Base-by-base conservation (phyloP, 352 stramenopile species). In the Globisporangium cystogenes region DNA sequence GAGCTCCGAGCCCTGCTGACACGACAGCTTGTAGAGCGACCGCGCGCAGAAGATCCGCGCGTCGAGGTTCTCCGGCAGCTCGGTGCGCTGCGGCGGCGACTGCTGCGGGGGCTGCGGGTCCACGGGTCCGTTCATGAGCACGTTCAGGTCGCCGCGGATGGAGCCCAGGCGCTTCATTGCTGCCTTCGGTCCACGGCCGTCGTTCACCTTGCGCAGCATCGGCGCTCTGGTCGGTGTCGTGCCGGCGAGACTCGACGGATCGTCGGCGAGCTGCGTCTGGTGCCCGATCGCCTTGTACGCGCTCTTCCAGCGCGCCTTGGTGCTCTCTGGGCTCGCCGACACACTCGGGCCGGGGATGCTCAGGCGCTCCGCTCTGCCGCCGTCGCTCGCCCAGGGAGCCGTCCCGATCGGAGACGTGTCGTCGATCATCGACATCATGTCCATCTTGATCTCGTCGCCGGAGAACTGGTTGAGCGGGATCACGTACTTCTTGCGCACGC, bases 11-110 rank as follows among this genome's bases (percentile, higher is more conserved):
- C 68, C 72, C 7, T 26, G 12, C 48, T 90, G 77, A 16, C 82
- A 88, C 4, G 79, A 93, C 0, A 93, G 58, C 45, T 93, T 93
- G 66, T 90, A 93, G 1, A 93, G 61, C 11, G 82, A 93, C 20
- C 73, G 67, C 2, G 77, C 79, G 51, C 82, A 93, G n/a, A 69
- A 80, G 2, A 86, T 48, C 8, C 79, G 68, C 0, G 74, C 76
- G 24, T 76, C 76, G 2, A 87, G 26, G 53, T 93, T 89, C 10
- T 78, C 33, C 0, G 62, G 51, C 11, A 51, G 20, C 1, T 62
- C 42, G 11, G 53, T n/a, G 16, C 21, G 24, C 16, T 40, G 27
- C 10, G 35, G 24, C 21, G 8, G 24, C 15, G 33, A 23, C 8
- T 47, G 24, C 7, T 52, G 51, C 3, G n/a, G 41, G n/a, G 14